Percentiles rank a stretch among this genome's conserved stretches.
phyloP scores from a whole-genome alignment of 2,329 filamentous ascomycete genomes.

The Ampelomyces quisqualis region DNA sequence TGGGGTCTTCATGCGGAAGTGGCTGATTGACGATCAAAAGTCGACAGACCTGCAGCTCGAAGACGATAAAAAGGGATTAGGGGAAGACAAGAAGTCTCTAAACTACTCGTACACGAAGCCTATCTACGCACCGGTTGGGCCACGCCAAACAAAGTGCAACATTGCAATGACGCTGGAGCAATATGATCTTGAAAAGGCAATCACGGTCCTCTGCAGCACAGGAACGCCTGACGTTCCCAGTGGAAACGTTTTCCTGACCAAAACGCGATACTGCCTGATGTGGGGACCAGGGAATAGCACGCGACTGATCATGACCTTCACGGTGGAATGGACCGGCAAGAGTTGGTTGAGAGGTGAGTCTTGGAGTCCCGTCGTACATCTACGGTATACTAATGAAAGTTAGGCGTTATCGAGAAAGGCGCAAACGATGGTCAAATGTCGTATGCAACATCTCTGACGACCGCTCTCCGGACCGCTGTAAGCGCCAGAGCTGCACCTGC shows the following conservation, averaged over 20 bases:
- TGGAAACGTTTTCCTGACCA: slow-evolving; percentile 86
- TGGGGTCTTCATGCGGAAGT: slow-evolving; percentile 79
- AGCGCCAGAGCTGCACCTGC: slow-evolving; percentile 58
- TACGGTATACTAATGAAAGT: slow-evolving; percentile 11
- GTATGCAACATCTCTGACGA: slow-evolving; percentile 79
- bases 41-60: slow-evolving; percentile 84
- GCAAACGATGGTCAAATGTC: slow-evolving; percentile 84
- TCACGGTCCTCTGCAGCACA: slow-evolving; percentile 78
- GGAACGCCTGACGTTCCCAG: slow-evolving; percentile 94
- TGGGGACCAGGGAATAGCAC: slow-evolving; percentile 90
- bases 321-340: slow-evolving; percentile 94
- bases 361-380: too few species aligned
- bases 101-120: slow-evolving; percentile 91
- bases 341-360: slow-evolving; percentile 95
- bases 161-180: slow-evolving; percentile 81
- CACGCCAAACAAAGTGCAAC: slow-evolving; percentile 91
- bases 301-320: slow-evolving; percentile 81
- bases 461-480: slow-evolving; percentile 71
- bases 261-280: slow-evolving; percentile 91
- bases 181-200: slow-evolving; percentile 82
- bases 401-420: slow-evolving; percentile 93
- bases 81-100: slow-evolving; percentile 71
- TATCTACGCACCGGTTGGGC: slow-evolving; percentile 77
- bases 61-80: slow-evolving; percentile 74
- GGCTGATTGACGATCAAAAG: slow-evolving; percentile 83